Evolutionary conservation across 2,329 filamentous ascomycete genomes (phyloP).

Genomic region (Pseudomassariella vexata): DNA sequence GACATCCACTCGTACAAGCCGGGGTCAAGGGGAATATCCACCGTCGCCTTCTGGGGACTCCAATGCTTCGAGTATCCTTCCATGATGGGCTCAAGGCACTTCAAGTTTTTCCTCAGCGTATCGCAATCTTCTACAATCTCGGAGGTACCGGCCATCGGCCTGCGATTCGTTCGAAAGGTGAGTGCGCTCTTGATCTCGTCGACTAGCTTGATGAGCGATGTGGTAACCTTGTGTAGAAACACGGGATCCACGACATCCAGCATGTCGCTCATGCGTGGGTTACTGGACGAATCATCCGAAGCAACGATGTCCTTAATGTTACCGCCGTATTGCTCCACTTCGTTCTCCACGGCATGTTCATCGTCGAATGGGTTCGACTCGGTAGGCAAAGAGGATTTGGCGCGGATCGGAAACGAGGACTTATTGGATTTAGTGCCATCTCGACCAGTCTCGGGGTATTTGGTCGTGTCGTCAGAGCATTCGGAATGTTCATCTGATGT

Average conservation of each 20-base stretch:
- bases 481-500: slow-evolving; percentile 12
- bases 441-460: slow-evolving; percentile 1
- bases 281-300: no score
- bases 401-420: no score
- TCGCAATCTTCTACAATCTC: slow-evolving; percentile 8
- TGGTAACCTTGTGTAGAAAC: slow-evolving; percentile 6
- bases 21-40: slow-evolving; percentile 14
- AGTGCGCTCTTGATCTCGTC: slow-evolving; percentile 6
- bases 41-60: slow-evolving; percentile 1
- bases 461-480: neutral
- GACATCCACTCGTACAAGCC: slow-evolving; percentile 15
- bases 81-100: slow-evolving; percentile 12
- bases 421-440: neutral
- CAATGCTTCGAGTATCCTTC: slow-evolving; percentile 14
- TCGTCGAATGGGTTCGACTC: no score
- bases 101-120: slow-evolving; percentile 10
- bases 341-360: slow-evolving; percentile 6
- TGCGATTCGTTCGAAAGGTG: neutral
- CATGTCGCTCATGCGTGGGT: slow-evolving; percentile 2
- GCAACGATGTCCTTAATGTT: no score
- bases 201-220: slow-evolving; percentile 8
- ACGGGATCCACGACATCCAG: slow-evolving; percentile 6
- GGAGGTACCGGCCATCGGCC: neutral
- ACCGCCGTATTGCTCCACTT: no score
- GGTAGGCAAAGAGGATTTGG: no score